Percentiles rank a stretch among this genome's conserved stretches.
These are phyloP conservation scores for Aspergillus cejpii DNA, from an alignment of 2,329 filamentous ascomycete genomes.

Conservation along the genomic window DNA sequence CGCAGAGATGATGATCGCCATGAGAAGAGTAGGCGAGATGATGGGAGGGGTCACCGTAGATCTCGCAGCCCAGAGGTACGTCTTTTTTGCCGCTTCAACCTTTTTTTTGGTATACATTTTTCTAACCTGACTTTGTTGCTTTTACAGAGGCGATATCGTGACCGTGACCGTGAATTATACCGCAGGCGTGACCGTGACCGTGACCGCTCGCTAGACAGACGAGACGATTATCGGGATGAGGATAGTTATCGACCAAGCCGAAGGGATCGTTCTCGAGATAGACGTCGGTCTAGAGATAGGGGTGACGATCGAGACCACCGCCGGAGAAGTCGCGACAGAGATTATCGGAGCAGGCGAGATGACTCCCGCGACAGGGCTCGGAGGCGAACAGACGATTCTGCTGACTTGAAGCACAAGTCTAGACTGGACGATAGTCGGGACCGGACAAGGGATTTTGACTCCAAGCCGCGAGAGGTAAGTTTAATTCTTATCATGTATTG, in stretches of 20 bases:
- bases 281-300: conserved; percentile 53
- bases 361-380: conserved; percentile 62
- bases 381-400: conserved; percentile 61
- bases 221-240: conserved; percentile 49
- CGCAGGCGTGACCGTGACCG: conserved; percentile 35
- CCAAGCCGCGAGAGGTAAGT: conserved; percentile 55
- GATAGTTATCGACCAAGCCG: conserved; percentile 56
- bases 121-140: conserved; percentile 9
- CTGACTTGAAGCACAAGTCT: conserved; percentile 61
- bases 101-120: not conserved
- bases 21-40: conserved; percentile 48
- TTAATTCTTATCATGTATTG: not conserved
- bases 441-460: conserved; percentile 47
- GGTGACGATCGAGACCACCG: conserved; percentile 54
- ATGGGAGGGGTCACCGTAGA: conserved; percentile 43
- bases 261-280: conserved; percentile 59
- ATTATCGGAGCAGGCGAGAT: conserved; percentile 64
- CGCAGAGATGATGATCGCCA: conserved; percentile 50
- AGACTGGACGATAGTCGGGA: conserved; percentile 61
- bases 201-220: conserved; percentile 59
- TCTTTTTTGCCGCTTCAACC: conserved; percentile 2
- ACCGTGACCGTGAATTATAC: conserved; percentile 48
- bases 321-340: conserved; percentile 61
- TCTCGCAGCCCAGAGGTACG: conserved; percentile 47
- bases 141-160: conserved; percentile 47